phyloP scores from a whole-genome alignment of 208 protist species.

The Trichomonas gallinae region DNA sequence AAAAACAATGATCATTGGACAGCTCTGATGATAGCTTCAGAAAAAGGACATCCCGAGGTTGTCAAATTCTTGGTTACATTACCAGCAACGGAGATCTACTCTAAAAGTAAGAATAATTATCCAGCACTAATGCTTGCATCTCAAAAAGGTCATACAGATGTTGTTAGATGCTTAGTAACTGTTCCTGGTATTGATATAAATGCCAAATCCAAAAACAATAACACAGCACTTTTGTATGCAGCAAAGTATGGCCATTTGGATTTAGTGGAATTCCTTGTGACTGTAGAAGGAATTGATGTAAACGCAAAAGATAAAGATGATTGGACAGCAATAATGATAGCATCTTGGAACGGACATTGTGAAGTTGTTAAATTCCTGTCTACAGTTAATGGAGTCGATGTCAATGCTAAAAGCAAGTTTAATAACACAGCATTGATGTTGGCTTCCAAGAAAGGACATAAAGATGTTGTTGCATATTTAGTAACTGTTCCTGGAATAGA shows the following conservation, averaged over 20 bases:
- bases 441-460: neutral
- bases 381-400: neutral
- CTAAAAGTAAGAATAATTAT: neutral
- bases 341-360: neutral
- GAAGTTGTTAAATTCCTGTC: neutral
- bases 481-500: neutral
- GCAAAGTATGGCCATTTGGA: neutral
- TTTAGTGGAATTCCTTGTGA: neutral
- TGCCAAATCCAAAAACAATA: neutral
- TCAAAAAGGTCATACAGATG: neutral
- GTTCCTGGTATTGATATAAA: neutral
- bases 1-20: neutral
- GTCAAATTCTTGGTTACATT: neutral
- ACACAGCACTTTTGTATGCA: neutral
- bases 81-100: neutral
- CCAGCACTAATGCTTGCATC: neutral
- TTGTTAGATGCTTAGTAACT: neutral
- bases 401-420: neutral
- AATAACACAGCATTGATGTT: neutral
- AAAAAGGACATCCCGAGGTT: neutral
- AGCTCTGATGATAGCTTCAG: neutral
- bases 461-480: neutral
- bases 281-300: neutral
- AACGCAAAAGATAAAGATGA: neutral
- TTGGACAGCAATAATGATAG: neutral